Conservation (phyloP, 2,329 filamentous ascomycete genomes). For the Ascocoryne sarcoides region DNA sequence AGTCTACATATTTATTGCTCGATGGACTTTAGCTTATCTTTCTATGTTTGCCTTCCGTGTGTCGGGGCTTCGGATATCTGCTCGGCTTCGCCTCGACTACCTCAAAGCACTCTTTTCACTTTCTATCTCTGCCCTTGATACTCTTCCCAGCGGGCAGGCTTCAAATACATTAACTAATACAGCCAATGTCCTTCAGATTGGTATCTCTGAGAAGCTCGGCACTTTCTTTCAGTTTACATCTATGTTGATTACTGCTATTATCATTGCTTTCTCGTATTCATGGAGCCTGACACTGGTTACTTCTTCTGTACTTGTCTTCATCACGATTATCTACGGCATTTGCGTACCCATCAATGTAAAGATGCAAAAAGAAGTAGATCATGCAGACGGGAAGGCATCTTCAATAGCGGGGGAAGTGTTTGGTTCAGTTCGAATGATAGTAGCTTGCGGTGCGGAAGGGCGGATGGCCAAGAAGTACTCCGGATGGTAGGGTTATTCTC, state of each 20-base stretch:
- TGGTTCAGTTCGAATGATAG: constrained; percentile 50
- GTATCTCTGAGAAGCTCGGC: constrained; percentile 55
- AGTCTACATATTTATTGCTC: constrained; percentile 60
- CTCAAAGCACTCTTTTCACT: constrained; percentile 55
- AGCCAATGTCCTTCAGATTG: constrained; percentile 54
- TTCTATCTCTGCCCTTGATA: constrained; percentile 59
- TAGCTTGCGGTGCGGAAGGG: constrained; percentile 52
- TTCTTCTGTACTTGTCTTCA: constrained; percentile 46
- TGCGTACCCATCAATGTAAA: constrained; percentile 49
- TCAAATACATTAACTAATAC: constrained; percentile 49
- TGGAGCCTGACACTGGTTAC: constrained; percentile 54
- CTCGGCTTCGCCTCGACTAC: constrained; percentile 54
- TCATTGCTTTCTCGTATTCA: constrained; percentile 47
- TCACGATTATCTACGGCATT: constrained; percentile 38
- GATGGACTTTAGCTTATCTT: constrained; percentile 55
- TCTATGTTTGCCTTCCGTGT: constrained; percentile 53
- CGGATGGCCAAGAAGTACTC: constrained; percentile 45
- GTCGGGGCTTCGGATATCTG: constrained; percentile 53
- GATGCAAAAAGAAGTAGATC: constrained; percentile 35
- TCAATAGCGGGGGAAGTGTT: constrained; percentile 54
- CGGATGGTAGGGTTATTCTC: too few relatives aligned
- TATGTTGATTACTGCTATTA: constrained; percentile 42
- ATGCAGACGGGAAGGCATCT: constrained; percentile 47
- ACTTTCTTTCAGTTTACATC: constrained; percentile 47
- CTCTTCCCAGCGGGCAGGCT: constrained; percentile 41